phyloP scores from a whole-genome alignment of 2,329 filamentous ascomycete genomes.

The Diplodia corticola region DNA sequence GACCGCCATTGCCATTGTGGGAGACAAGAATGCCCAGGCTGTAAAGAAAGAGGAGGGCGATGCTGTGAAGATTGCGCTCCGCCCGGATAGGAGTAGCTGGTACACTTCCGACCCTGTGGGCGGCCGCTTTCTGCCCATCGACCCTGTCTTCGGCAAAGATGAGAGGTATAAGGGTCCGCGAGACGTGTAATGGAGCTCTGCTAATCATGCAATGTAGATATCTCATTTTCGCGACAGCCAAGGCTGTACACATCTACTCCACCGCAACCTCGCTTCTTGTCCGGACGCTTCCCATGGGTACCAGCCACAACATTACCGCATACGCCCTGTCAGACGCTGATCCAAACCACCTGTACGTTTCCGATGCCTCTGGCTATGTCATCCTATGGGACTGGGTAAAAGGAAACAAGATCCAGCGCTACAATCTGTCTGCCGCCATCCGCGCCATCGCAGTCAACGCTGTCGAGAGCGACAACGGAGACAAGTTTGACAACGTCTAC shows the following conservation, averaged over 20 bases:
- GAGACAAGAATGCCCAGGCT: background rate
- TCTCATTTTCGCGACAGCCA: constrained; percentile 73
- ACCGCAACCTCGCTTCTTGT: constrained; percentile 77
- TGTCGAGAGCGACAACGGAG: constrained; percentile 28
- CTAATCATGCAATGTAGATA: constrained; percentile 53
- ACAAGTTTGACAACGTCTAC: constrained; percentile 38
- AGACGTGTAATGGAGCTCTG: background rate
- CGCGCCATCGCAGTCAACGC: constrained; percentile 35
- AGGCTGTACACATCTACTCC: constrained; percentile 77
- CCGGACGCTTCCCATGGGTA: constrained; percentile 64
- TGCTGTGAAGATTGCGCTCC: constrained; percentile 15
- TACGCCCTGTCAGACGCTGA: constrained; percentile 55
- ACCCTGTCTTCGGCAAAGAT: constrained; percentile 60
- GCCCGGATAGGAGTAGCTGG: constrained; percentile 15
- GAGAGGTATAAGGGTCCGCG: constrained; percentile 46
- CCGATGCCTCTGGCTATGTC: constrained; percentile 53
- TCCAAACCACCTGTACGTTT: constrained; percentile 55
- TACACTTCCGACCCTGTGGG: constrained; percentile 51
- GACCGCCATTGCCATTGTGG: background rate
- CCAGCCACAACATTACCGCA: constrained; percentile 50
- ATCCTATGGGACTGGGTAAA: constrained; percentile 61
- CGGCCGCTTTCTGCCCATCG: constrained; percentile 56
- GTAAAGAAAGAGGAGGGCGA: background rate
- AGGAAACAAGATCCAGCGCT: constrained; percentile 46
- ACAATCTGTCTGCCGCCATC: constrained; percentile 44